Evolutionary conservation across 192 early-diverging fungal genomes (phyloP).

Genomic region (Coemansia sp.): DNA sequence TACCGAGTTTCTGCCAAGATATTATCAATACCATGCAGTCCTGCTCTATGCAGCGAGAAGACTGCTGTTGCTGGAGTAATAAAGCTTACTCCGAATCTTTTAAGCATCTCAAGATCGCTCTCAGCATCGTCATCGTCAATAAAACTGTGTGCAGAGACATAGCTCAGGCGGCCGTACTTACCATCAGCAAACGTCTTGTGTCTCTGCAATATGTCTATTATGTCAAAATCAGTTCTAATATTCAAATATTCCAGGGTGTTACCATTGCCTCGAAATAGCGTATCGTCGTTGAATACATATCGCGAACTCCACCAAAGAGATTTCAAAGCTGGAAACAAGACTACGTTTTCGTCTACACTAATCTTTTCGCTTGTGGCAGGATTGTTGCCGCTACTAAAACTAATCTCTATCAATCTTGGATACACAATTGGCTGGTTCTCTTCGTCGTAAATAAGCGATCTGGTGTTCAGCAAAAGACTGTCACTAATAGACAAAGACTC

Average conservation of each 20-base stretch:
- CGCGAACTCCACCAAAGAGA: slow-evolving; percentile 13
- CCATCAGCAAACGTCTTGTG: slow-evolving; percentile 9
- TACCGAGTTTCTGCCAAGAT: neutral
- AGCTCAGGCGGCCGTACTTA: neutral
- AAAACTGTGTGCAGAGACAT: neutral
- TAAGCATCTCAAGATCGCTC: neutral
- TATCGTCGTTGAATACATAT: slow-evolving; percentile 28
- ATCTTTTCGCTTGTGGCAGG: neutral
- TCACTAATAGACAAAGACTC: neutral
- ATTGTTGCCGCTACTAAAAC: neutral
- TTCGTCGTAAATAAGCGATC: neutral
- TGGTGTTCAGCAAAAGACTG: neutral
- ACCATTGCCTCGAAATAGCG: slow-evolving; percentile 24
- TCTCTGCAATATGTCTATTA: slow-evolving; percentile 9
- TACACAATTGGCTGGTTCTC: neutral
- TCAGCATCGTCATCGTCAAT: neutral
- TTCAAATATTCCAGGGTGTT: slow-evolving; percentile 8
- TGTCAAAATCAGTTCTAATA: slow-evolving; percentile 8
- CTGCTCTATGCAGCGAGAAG: neutral
- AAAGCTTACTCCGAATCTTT: neutral
- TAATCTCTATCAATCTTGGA: neutral
- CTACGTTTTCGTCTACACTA: neutral
- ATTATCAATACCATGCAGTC: too few relatives aligned
- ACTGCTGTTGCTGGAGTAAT: neutral
- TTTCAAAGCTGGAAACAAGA: slow-evolving; percentile 14